Conservation (phyloP, 176 grass and related monocot species). For the Bolboschoenus planiculmis region DNA sequence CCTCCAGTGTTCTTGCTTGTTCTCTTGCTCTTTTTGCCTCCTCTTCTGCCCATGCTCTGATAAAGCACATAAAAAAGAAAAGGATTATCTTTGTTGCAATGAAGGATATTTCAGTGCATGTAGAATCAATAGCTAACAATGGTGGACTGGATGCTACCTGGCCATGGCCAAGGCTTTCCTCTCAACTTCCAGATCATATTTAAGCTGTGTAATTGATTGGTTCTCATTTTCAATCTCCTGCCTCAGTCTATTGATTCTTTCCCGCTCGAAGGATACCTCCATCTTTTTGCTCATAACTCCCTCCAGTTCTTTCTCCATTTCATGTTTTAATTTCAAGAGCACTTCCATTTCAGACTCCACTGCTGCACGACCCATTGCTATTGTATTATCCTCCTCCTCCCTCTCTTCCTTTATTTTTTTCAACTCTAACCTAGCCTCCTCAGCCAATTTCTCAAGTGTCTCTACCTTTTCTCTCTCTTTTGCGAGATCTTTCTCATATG, state of each 20-base stretch:
- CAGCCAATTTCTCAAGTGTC: conserved; percentile 58
- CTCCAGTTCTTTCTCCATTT: conserved; percentile 82
- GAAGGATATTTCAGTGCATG: neutral
- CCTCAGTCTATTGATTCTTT: conserved; percentile 58
- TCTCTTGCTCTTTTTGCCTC: conserved; percentile 88
- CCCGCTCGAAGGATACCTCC: conserved; percentile 82
- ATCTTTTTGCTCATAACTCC: conserved; percentile 73
- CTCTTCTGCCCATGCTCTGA: conserved; percentile 93
- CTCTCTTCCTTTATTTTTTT: conserved; percentile 57
- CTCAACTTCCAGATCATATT: conserved; percentile 95
- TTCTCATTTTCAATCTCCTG: conserved; percentile 75
- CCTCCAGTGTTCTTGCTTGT: conserved; percentile 64
- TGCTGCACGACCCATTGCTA: conserved; percentile 52
- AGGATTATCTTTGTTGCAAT: neutral
- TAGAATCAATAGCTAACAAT: conserved; percentile 14
- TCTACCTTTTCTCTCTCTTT: conserved; percentile 72
- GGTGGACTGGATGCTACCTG: conserved; percentile 39
- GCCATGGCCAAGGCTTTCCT: conserved; percentile 93
- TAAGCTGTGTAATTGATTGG: conserved; percentile 52
- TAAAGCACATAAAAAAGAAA: conserved; percentile 22
- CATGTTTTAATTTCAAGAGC: conserved; percentile 61
- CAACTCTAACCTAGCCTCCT: conserved; percentile 66
- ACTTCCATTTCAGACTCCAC: conserved; percentile 96
- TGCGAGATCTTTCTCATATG: conserved; percentile 63
- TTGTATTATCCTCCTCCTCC: conserved; percentile 70